A percentile compares a stretch with the other conserved stretches of the same genome.
These are phyloP conservation scores for Yamadazyma kanchanaburiensis DNA, from an alignment of 1,139 yeast genomes.

Conservation along the genomic window DNA sequence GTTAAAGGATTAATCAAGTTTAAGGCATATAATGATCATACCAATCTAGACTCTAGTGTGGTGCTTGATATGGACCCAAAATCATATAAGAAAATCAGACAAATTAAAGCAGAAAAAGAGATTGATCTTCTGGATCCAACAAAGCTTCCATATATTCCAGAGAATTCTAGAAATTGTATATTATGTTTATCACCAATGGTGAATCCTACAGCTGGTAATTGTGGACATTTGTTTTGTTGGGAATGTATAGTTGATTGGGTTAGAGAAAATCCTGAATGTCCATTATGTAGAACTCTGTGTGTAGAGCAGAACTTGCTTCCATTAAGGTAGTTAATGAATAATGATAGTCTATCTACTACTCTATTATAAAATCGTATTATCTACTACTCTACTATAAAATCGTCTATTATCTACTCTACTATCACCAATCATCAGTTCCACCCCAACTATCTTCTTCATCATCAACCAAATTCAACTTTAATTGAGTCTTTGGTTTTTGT, in stretches of 20 bases:
- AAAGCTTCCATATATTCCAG: conserved; percentile 67
- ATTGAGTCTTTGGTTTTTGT: conserved; percentile 25
- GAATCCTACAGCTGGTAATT: conserved; percentile 80
- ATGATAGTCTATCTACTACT: too few species aligned
- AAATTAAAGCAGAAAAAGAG: conserved; percentile 18
- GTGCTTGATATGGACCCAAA: conserved; percentile 7
- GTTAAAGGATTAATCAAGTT: conserved; percentile 41
- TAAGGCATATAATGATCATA: conserved; percentile 25
- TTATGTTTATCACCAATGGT: conserved; percentile 78
- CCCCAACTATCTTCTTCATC: conserved; percentile 59
- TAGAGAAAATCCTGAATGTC: conserved; percentile 85
- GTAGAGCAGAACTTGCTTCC: conserved; percentile 75
- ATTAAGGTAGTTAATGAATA: conserved; percentile 33
- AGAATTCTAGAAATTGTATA: conserved; percentile 71
- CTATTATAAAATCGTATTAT: too few species aligned
- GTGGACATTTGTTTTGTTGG: conserved; percentile 97
- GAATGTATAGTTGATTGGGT: conserved; percentile 87
- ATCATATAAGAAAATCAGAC: conserved; percentile 14
- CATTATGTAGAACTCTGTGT: conserved; percentile 78
- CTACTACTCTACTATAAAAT: neutral
- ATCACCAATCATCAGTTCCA: conserved; percentile 27
- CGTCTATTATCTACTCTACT: too few species aligned
- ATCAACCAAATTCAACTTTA: conserved; percentile 37
- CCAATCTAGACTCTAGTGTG: conserved; percentile 13
- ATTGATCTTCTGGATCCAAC: conserved; percentile 53